Base-by-base conservation (phyloP, 257 asterid species). In the Galeopsis tetrahit region DNA sequence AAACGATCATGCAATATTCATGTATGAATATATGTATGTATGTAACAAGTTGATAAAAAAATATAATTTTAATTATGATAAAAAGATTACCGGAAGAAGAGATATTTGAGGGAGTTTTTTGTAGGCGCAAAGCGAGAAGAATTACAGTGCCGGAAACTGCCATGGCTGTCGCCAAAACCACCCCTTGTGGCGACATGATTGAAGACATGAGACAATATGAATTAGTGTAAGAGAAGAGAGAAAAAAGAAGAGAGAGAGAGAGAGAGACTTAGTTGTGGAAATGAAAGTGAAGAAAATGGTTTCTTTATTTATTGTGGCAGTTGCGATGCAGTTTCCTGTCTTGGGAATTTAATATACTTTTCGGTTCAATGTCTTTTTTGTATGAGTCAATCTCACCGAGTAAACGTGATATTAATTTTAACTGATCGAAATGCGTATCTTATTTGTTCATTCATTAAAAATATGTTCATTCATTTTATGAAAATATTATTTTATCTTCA, bases 141-240 rank as follows among this genome's bases (percentile, higher is more conserved):
- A 89, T 81, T 4, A 88, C 85, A 9, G 97, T 89, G 79, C 93
- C 97, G 81, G 96, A 91, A 31, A 91, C 89, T 0, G 95, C 97
- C 96, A 91, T 85, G 78, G 96, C 97, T 1, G 97, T 89, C 49
- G 92, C 97, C 75, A 91, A 69, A 43, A 82, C 90, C 82, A 86
- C 68, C 35, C 93, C 89, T 57, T 86, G 90, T 60, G 96, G 85
- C 32, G 84, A 84, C 70, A 88, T 75, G 64, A 86, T 79, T 8
- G 93, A 73, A 68, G 87, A 81, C 92, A 85, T 83, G 33, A 58
- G 0, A 14, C 2, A 9, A 17, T 40, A 7, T 55, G 10, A 6
- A 55, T 38, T 1, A 21, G 8, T 31, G 32, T 7, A 31, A 2
- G 59, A 7, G 62, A 15, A 40, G 61, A 40, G 66, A 55, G 52